Evolutionary conservation across 78 protist species (phyloP).

Genomic region (Dictyostelium capitatum): DNA sequence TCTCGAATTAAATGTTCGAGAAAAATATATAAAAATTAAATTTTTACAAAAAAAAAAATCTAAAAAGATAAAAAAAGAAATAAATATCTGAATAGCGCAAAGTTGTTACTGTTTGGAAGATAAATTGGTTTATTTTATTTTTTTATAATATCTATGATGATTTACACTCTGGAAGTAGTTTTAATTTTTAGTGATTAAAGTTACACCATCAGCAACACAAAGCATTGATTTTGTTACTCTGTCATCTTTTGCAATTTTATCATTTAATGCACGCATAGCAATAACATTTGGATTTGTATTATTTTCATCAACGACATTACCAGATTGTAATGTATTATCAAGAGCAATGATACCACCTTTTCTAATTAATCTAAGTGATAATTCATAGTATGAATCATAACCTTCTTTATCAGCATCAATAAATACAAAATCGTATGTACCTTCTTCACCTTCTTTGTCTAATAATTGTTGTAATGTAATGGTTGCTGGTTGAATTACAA

Average conservation of each 20-base stretch:
- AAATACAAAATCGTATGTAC: slow-evolving; percentile 86
- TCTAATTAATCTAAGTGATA: slow-evolving; percentile 68
- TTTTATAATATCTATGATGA: no score
- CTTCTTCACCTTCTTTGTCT: slow-evolving; percentile 43
- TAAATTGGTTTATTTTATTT: no score
- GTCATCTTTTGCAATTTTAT: slow-evolving; percentile 43
- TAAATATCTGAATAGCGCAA: no score
- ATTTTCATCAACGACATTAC: slow-evolving; percentile 14
- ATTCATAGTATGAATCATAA: slow-evolving; percentile 85
- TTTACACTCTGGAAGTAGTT: no score
- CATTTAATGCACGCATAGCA: slow-evolving; percentile 74
- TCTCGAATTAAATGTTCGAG: no score
- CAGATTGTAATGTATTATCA: slow-evolving; percentile 80
- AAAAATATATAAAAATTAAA: no score
- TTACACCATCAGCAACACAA: slow-evolving; percentile 87
- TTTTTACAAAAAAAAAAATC: no score
- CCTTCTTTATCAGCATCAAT: slow-evolving; percentile 90
- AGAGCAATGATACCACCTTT: slow-evolving; percentile 86
- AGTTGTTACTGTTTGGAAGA: no score
- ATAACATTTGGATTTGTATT: background rate
- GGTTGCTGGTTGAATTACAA: slow-evolving; percentile 82
- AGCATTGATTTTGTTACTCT: slow-evolving; percentile 64
- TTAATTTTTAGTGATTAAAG: slow-evolving; percentile 71
- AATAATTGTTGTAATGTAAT: slow-evolving; percentile 72
- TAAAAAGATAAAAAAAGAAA: no score